A percentile compares a stretch with the other conserved stretches of the same genome.
These are phyloP conservation scores for Mycena rosella DNA, from an alignment of 768 basidiomycete species.

Conservation along the genomic window DNA sequence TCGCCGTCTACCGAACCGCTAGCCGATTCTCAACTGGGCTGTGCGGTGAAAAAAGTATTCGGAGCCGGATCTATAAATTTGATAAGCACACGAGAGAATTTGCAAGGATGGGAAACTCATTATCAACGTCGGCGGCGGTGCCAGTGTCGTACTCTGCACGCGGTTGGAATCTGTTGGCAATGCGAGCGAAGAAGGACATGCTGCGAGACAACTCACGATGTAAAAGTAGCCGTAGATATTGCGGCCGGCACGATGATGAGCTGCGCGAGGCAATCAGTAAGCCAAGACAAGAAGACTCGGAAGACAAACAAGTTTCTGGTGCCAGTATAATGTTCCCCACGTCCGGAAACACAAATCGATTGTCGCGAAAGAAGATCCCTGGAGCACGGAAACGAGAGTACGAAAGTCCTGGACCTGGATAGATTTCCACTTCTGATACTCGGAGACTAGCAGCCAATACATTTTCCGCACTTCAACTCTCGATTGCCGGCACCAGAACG, in stretches of 20 bases:
- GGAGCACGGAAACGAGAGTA: not conserved
- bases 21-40: constrained; percentile 23
- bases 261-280: not conserved
- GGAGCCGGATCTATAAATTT: not conserved
- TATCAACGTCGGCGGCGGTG: not conserved
- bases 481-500: not conserved
- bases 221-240: not conserved
- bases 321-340: not conserved
- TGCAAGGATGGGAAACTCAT: not conserved
- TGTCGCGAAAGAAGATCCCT: not conserved
- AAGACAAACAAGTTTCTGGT: not conserved
- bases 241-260: constrained; percentile 11
- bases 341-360: not conserved
- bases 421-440: not conserved
- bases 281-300: not conserved
- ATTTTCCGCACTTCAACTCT: not conserved
- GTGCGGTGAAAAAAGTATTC: not conserved
- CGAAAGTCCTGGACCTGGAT: not conserved
- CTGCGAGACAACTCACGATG: constrained; percentile 2
- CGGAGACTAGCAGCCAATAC: not conserved
- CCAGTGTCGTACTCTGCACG: not conserved
- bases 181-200: not conserved
- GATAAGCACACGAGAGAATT: not conserved
- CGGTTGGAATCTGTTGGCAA: not conserved
- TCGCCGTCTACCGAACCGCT: not conserved